phyloP scores from a whole-genome alignment of 441 rosid species.

The Populus hybrid region DNA sequence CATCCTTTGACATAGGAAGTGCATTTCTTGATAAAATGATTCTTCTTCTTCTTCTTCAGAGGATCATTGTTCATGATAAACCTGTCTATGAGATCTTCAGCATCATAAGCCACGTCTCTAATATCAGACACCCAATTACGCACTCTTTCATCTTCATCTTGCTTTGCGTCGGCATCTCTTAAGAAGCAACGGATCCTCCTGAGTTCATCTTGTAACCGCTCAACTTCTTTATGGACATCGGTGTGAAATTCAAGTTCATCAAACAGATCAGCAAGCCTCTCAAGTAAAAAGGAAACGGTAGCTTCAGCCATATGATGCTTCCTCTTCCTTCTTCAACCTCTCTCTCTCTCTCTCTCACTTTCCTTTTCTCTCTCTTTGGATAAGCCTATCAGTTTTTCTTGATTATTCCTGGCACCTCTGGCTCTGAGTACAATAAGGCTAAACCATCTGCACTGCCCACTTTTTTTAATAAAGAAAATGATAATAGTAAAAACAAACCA shows the following conservation, averaged over 20 bases:
- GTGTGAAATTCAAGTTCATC: conserved; percentile 19
- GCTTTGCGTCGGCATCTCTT: conserved; percentile 36
- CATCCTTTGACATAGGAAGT: conserved; percentile 21
- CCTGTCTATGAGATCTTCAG: conserved; percentile 43
- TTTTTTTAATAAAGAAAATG: too few species aligned
- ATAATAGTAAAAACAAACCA: too few species aligned
- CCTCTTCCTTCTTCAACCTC: too few species aligned
- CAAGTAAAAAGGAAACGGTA: conserved; percentile 24
- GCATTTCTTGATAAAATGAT: conserved; percentile 15
- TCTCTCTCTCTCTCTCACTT: too few species aligned
- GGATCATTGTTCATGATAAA: conserved; percentile 18
- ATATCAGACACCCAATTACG: conserved; percentile 42
- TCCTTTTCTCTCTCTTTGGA: too few species aligned
- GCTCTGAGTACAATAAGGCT: too few species aligned
- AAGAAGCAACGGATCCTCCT: conserved; percentile 33
- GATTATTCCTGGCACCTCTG: too few species aligned
- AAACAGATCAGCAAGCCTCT: conserved; percentile 24
- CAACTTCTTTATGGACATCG: conserved; percentile 26
- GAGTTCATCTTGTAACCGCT: conserved; percentile 25
- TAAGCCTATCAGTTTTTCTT: too few species aligned
- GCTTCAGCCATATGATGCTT: conserved; percentile 35
- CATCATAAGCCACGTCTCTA: conserved; percentile 33
- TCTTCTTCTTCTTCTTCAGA: background rate
- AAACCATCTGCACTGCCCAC: too few species aligned
- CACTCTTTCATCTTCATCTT: conserved; percentile 34